Evolutionary conservation across 306 rosid species (phyloP).

Genomic region (Malus asiatica): DNA sequence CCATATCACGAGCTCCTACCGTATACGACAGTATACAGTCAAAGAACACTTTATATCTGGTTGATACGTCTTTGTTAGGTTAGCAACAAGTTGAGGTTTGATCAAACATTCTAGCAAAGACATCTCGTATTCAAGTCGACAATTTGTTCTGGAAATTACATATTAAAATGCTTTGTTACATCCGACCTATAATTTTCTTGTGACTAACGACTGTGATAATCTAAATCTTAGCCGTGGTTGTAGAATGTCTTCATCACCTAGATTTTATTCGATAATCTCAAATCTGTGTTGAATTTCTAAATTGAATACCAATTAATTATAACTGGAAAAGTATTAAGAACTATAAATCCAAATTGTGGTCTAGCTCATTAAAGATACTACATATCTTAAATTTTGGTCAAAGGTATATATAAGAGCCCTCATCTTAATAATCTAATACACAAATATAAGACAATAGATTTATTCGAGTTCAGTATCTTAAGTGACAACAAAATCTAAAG

Average conservation of each 20-base stretch:
- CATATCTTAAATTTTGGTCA: neutral
- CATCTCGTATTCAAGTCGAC: neutral
- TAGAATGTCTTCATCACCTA: neutral
- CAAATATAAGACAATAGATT: neutral
- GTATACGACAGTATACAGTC: neutral
- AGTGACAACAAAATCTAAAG: neutral
- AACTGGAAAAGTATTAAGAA: neutral
- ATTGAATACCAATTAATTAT: neutral
- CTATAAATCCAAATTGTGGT: neutral
- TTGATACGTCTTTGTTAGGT: neutral
- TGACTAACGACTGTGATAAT: neutral
- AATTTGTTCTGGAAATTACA: neutral
- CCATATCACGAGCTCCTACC: neutral
- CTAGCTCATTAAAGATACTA: neutral
- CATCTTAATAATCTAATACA: neutral
- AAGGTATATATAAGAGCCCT: no score
- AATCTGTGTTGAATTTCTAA: neutral
- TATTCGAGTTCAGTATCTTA: neutral
- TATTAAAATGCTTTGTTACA: neutral
- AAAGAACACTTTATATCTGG: neutral
- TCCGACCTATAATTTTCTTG: neutral
- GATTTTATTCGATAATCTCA: neutral
- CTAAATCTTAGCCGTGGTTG: neutral
- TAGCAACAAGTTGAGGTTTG: neutral
- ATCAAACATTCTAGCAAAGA: neutral